These are phyloP conservation scores for Termitomyces sp. DNA, from an alignment of 768 basidiomycete genomes.

Conservation along the genomic window DNA sequence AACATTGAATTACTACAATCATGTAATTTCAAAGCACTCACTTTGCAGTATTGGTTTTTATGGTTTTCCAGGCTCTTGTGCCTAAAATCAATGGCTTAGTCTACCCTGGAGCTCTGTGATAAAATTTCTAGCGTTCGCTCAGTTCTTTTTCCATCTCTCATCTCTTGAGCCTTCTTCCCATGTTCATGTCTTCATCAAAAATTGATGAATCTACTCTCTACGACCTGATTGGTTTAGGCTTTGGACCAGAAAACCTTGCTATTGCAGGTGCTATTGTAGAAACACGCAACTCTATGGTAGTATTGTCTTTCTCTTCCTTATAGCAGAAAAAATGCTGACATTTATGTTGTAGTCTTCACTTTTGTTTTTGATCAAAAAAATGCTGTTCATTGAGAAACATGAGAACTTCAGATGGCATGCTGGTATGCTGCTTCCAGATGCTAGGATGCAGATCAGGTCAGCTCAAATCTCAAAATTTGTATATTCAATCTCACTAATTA, in stretches of 20 bases:
- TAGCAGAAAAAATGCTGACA: background rate
- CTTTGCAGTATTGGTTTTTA: background rate
- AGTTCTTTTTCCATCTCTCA: background rate
- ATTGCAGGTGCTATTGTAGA: conserved; percentile 46
- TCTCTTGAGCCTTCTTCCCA: background rate
- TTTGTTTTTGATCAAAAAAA: conserved; percentile 17
- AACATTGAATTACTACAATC: conserved; percentile 2
- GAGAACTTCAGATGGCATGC: conserved; percentile 48
- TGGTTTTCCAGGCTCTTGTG: background rate
- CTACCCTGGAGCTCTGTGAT: background rate
- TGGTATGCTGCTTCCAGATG: conserved; percentile 47
- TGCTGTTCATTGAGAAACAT: conserved; percentile 46
- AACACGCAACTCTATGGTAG: conserved; percentile 21
- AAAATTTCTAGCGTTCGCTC: background rate
- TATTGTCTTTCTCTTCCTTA: conserved; percentile 1
- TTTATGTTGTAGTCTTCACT: conserved; percentile 2
- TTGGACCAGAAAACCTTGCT: conserved; percentile 50
- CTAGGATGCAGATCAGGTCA: conserved; percentile 50
- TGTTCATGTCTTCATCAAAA: conserved; percentile 9
- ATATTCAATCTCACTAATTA: background rate
- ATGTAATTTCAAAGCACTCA: conserved; percentile 4
- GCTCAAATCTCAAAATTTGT: background rate
- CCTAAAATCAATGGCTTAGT: background rate
- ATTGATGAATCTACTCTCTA: conserved; percentile 19
- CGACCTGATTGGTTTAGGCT: conserved; percentile 47